Evolutionary conservation across 306 rosid species (phyloP).

Genomic region (Mimosa bimucronata): DNA sequence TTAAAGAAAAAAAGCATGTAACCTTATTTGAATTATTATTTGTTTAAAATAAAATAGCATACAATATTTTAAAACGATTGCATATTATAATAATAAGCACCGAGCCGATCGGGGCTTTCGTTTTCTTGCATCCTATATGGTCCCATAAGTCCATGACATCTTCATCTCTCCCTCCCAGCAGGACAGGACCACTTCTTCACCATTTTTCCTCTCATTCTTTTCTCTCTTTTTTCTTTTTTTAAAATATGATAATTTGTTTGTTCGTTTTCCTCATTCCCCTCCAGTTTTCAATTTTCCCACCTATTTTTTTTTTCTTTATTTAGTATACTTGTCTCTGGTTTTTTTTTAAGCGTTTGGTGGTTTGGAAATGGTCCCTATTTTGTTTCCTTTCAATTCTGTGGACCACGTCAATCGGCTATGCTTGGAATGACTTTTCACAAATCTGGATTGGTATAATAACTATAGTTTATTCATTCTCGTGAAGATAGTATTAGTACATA

Average conservation of each 20-base stretch:
- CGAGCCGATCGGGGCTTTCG: conserved; percentile 15
- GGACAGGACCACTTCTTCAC: conserved; percentile 50
- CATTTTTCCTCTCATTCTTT: neutral
- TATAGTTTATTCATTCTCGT: conserved; percentile 2
- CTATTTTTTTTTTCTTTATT: neutral
- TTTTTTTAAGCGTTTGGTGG: conserved; percentile 4
- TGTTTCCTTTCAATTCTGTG: conserved; percentile 10
- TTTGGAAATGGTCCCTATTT: conserved; percentile 41
- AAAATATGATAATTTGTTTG: neutral
- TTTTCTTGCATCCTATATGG: conserved; percentile 49
- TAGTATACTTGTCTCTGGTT: neutral
- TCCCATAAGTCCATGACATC: conserved; percentile 32
- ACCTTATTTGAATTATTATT: neutral
- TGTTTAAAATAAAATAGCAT: too few relatives aligned
- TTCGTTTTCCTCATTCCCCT: neutral
- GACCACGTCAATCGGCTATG: conserved; percentile 34
- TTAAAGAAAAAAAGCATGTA: neutral
- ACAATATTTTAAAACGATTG: too few relatives aligned
- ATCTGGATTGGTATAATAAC: conserved; percentile 16
- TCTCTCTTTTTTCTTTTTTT: neutral
- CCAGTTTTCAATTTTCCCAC: neutral
- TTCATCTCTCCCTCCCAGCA: conserved; percentile 17
- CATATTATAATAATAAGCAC: neutral
- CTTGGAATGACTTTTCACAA: conserved; percentile 6
- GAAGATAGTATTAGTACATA: neutral